Base-by-base conservation (phyloP, 768 basidiomycete species). In the Tephrocybe sp. region DNA sequence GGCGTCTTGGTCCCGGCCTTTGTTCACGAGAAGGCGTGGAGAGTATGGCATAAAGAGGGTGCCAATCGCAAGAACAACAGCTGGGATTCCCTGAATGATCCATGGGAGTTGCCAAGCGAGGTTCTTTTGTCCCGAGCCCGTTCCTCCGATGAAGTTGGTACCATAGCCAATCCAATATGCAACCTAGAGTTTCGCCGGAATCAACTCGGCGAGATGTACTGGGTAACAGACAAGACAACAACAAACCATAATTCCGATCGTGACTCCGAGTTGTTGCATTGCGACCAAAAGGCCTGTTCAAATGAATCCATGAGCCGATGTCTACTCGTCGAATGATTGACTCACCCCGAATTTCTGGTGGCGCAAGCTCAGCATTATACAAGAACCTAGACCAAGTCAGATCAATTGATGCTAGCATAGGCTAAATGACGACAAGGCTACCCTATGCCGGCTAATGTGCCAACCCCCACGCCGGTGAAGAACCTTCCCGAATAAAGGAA, bases 21-120 rank as follows among this genome's bases (percentile, higher is more conserved):
- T 64, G 45, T 70, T 67, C 53, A 68, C 66, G 32, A 75, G 59
- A 69, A 75, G 76, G 44, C 75, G 68, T 17, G 75, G 75, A 17
- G 75, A 75, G 46, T 69, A 73, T 18, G 74, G 74, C 59, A 74
- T 63, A 40, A 71, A 63, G 34, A 63, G 52, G 25, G 56, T 63
- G 37, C 64, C 56, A 26, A 59, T 8, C 4, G 57, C 54, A 21
- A 61, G 45, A 18, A 74, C 65, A 25, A 74, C 30, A 3, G 73
- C 69, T 2, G 73, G 73, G 20, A 75, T 46, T 25, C 72, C 65
- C 38, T 75, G 73, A 12, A 58, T 58, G 6, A 57, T 55, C 57
- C 57, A 58, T 10, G 54, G 51, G 34, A 58, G 57, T n/a, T 56
- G 57, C 57, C 57, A 58, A 4, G 57, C 54, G 9, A 55, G 48